Base-by-base conservation (phyloP, 371 early-diverging fungal species). In the Mortierella sp. region DNA sequence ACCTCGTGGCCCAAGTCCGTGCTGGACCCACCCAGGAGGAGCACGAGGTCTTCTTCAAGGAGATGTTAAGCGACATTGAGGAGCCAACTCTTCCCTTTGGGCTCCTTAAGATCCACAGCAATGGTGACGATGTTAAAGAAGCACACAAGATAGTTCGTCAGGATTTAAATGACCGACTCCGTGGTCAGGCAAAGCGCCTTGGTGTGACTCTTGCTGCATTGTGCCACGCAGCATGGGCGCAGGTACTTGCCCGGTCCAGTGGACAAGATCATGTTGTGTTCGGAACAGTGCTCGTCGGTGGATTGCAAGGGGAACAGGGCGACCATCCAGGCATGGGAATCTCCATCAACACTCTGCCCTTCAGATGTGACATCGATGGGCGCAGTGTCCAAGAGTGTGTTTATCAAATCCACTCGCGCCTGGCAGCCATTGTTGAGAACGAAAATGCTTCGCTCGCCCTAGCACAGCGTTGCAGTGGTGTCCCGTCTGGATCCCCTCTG, bases 381-480 rank as follows among this genome's bases (percentile, higher is more conserved):
- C n/a, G 51, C 21, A n/a, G 46, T 32, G 62, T 61, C 46, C 27
- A n/a, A 24, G 53, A 61, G 30, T 23, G 46, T 46, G 52, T 61
- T 27, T 43, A n/a, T 34, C 39, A 44, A 27, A 44, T 41, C 5
- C 60, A 60, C 24, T 11, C 41, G 15, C 27, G 37, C 26, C 32
- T 60, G 6, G 60, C 60, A 37, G 42, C 39, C 44, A 27, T 63
- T 11, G n/a, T 56, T 44, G 44, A 34, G 34, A 5, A 34, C 11
- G 34, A 34, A 11, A 42, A 60, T 32, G 57, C 46, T 54, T 44
- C 51, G 42, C 28, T 52, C 59, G 57, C 63, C 0, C 55, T 53
- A 55, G 72, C 50, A 69, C 81, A 63, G 60, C 66, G 64, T 6
- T 44, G 57, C 60, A 42, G 58, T 65, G 27, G 65, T 32, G 46